A percentile compares a stretch with the other conserved stretches of the same genome.
These are phyloP conservation scores for Leucocoprinus birnbaumii DNA, from an alignment of 768 basidiomycete species.

Conservation along the genomic window DNA sequence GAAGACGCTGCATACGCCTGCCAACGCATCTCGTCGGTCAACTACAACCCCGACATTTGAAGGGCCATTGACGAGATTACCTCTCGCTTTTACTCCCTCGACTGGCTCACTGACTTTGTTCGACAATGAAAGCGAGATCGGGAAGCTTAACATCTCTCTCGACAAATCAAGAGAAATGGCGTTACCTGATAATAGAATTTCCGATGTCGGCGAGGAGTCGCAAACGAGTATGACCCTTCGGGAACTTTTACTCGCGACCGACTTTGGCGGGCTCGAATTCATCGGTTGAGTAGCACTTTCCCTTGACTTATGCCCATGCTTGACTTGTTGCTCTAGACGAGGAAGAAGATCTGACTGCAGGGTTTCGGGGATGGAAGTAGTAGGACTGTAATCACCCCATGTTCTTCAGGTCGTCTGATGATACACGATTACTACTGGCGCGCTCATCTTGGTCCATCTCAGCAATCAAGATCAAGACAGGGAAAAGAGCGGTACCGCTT, in stretches of 20 bases:
- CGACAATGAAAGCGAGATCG: neutral
- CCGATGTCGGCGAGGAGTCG: slow-evolving; percentile 31
- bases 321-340: slow-evolving; percentile 5
- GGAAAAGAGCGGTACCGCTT: no score
- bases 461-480: no score
- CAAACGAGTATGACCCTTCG: slow-evolving; percentile 46
- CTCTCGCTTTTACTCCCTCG: neutral
- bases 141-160: neutral
- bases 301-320: neutral
- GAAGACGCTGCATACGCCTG: neutral
- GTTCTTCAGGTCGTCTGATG: no score
- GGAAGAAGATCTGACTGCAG: slow-evolving; percentile 13
- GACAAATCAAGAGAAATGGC: slow-evolving; percentile 14
- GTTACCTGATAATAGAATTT: slow-evolving; percentile 16
- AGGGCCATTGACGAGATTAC: slow-evolving; percentile 1
- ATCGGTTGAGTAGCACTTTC: slow-evolving; percentile 24
- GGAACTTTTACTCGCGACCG: slow-evolving; percentile 41
- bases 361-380: slow-evolving; percentile 21
- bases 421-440: no score
- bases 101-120: slow-evolving; percentile 5
- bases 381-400: no score
- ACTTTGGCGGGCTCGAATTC: slow-evolving; percentile 35
- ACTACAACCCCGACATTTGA: neutral
- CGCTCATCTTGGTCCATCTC: no score
- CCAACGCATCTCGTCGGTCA: neutral